Evolutionary conservation across 2,329 filamentous ascomycete species (phyloP).

Genomic region (Aspergillus phoenicis): DNA sequence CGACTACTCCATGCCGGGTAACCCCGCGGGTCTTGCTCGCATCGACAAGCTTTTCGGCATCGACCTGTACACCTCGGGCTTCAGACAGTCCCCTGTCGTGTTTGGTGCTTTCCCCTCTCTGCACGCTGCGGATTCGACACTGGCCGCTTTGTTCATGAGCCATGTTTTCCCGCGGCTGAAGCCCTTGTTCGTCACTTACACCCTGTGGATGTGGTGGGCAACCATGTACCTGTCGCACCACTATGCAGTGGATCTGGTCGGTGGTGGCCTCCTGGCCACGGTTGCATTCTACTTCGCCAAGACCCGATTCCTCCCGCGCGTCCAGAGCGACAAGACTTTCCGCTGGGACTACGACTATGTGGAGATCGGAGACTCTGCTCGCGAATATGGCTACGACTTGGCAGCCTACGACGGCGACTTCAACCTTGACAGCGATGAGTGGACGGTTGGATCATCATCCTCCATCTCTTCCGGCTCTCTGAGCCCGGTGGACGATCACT

Average conservation of each 20-base stretch:
- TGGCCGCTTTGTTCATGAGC: constrained; percentile 90
- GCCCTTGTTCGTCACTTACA: constrained; percentile 78
- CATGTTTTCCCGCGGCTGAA: constrained; percentile 85
- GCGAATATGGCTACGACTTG: constrained; percentile 57
- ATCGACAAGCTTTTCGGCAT: constrained; percentile 89
- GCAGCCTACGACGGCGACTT: constrained; percentile 59
- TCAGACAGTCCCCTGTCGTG: constrained; percentile 85
- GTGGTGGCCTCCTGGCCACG: constrained; percentile 75
- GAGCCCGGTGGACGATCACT: constrained; percentile 64
- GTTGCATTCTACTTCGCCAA: constrained; percentile 81
- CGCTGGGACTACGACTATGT: constrained; percentile 96
- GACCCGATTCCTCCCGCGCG: constrained; percentile 75
- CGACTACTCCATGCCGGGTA: constrained; percentile 87
- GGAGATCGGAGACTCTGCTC: constrained; percentile 70
- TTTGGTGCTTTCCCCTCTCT: constrained; percentile 95
- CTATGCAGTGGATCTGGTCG: constrained; percentile 91
- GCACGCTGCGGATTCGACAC: constrained; percentile 84
- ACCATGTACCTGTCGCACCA: constrained; percentile 98
- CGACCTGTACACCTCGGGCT: constrained; percentile 89
- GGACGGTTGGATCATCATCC: constrained; percentile 84
- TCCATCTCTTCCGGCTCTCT: constrained; percentile 68
- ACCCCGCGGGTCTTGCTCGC: constrained; percentile 83
- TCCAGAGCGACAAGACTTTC: constrained; percentile 81
- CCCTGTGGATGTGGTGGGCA: constrained; percentile 95
- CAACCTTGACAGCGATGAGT: constrained; percentile 76